These are phyloP conservation scores for Pleurotus cornucopiae DNA, from an alignment of 768 basidiomycete genomes.

Conservation along the genomic window DNA sequence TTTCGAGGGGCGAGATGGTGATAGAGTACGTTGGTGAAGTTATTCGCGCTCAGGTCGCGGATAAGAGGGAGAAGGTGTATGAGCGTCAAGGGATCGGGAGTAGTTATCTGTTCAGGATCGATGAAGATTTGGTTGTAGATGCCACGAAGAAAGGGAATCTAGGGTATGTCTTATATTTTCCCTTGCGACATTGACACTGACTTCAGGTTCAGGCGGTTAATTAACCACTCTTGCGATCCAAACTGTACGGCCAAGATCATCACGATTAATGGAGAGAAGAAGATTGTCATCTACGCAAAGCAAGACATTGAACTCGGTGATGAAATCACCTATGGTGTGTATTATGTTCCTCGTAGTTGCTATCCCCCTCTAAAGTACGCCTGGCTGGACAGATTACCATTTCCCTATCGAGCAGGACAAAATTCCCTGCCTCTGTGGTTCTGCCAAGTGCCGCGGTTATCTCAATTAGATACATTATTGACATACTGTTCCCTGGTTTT, in stretches of 20 bases:
- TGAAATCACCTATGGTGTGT: conserved; percentile 93
- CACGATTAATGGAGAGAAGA: conserved; percentile 88
- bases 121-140: conserved; percentile 97
- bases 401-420: conserved; percentile 99
- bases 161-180: conserved; percentile 58
- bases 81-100: conserved; percentile 97
- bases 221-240: conserved; percentile 98
- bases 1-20: conserved; percentile 94
- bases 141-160: conserved; percentile 99
- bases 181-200: conserved; percentile 12
- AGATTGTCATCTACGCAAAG: conserved; percentile 99
- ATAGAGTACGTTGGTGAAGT: conserved; percentile 99
- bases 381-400: conserved; percentile 74
- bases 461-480: conserved; percentile 72
- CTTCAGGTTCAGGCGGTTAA: conserved; percentile 66
- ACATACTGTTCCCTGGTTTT: conserved; percentile 15
- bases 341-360: neutral
- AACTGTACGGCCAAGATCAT: conserved; percentile 90
- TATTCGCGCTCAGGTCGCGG: conserved; percentile 91
- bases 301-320: conserved; percentile 94
- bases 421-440: conserved; percentile 90
- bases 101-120: conserved; percentile 96
- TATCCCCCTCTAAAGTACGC: neutral
- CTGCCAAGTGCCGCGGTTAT: conserved; percentile 88
- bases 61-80: conserved; percentile 95